A percentile compares a stretch with the other conserved stretches of the same genome.
Evolutionary conservation across 129 eudicot genomes (phyloP).

Genomic region (Smallanthus sonchifolius): DNA sequence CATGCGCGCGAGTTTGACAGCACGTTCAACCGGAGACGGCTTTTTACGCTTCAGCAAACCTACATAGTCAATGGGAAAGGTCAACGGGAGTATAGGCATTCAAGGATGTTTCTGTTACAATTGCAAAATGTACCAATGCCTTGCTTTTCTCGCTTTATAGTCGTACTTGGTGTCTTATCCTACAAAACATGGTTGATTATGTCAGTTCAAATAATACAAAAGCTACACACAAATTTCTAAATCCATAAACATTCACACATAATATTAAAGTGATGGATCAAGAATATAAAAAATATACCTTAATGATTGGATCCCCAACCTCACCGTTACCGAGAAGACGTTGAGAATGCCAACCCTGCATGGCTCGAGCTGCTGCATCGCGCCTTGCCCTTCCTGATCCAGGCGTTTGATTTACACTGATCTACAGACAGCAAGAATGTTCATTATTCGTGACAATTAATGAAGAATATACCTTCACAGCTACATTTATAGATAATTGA

Average conservation of each 20-base stretch:
- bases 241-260: background rate
- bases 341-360: constrained; percentile 99
- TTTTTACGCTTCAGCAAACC: constrained; percentile 79
- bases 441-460: background rate
- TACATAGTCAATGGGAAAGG: constrained; percentile 16
- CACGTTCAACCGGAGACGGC: constrained; percentile 60
- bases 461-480: background rate
- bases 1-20: constrained; percentile 52
- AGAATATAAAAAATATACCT: constrained; percentile 37
- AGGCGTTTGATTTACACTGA: constrained; percentile 52
- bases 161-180: constrained; percentile 57
- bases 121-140: constrained; percentile 57
- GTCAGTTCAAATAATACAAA: background rate
- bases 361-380: constrained; percentile 97
- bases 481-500: background rate
- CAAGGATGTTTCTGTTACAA: background rate
- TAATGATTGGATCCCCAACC: constrained; percentile 84
- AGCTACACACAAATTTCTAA: background rate
- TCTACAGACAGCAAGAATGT: constrained; percentile 26
- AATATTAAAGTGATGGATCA: background rate
- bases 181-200: constrained; percentile 23
- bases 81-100: background rate
- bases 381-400: constrained; percentile 93
- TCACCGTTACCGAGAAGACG: constrained; percentile 88
- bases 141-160: constrained; percentile 74